Percentiles rank a stretch among this genome's conserved stretches.
phyloP scores from a whole-genome alignment of 108 stramenopile genomes.

The Nannochloropsis salina region DNA sequence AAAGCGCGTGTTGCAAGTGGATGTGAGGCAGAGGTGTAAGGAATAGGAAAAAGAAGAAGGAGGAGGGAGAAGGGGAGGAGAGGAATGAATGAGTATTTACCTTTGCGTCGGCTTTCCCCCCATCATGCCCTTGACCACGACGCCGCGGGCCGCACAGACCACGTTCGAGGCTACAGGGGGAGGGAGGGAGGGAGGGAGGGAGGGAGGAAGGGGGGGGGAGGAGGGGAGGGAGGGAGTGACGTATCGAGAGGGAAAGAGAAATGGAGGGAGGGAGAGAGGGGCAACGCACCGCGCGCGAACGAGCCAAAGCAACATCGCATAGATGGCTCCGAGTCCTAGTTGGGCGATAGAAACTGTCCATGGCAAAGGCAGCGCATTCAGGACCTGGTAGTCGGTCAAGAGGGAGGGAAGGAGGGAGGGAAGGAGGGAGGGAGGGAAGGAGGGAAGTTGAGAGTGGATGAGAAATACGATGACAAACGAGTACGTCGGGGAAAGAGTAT shows the following conservation, averaged over 20 bases:
- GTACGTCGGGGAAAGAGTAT: too few species aligned
- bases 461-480: too few species aligned
- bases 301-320: slow-evolving; percentile 43
- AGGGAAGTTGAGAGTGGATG: too few species aligned
- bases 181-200: not conserved
- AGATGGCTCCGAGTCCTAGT: slow-evolving; percentile 40
- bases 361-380: slow-evolving; percentile 45
- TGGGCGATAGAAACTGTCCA: slow-evolving; percentile 50
- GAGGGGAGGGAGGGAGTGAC: not conserved
- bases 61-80: too few species aligned
- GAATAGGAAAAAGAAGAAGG: too few species aligned
- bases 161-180: too few species aligned
- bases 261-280: not conserved
- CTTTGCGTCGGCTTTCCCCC: too few species aligned
- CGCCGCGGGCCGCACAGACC: too few species aligned
- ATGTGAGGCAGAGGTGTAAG: too few species aligned
- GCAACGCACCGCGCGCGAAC: slow-evolving; percentile 47
- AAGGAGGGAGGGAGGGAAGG: not conserved
- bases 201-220: not conserved
- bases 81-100: too few species aligned
- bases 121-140: too few species aligned
- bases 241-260: not conserved
- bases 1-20: too few species aligned
- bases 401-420: not conserved
- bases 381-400: not conserved